Evolutionary conservation across 371 early-diverging fungal species (phyloP), one percentile per base, ranked within the genome.

Genomic region (Haplosporangium sp.): DNA sequence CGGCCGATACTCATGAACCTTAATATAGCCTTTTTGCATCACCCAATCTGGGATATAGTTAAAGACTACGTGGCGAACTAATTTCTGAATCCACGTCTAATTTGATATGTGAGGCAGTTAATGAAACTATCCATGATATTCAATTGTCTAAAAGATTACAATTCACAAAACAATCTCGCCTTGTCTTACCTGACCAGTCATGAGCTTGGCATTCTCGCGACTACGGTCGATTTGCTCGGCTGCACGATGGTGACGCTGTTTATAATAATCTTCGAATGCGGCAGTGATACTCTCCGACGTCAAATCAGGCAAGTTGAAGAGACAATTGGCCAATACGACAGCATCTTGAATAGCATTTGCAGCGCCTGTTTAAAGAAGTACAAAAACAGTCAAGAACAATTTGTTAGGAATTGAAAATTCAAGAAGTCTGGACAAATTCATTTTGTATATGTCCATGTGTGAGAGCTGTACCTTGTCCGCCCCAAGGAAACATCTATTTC

Each of bases 311-410:
- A 70, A 56, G 63, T 75, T 69, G 40, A 63, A 66, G 27, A 75
- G 17, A 20, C 55, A 60, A 34, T 75, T 75, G 63, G 67, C 65
- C 17, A 75, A 45, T 5, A 70, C 27, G 2, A 66, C 67, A 6
- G 76, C 65, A n/a, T 70, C 76, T 42, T 75, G 70, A 47, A 75
- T 61, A 11, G 76, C 76, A 53, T 70, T 75, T 27, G 63, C 39
- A 34, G 70, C 76, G 27, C 76, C 76, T 66, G 63, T 35, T 50
- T 50, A n/a, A n/a, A 6, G n/a, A 50, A 4, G 50, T n/a, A 20
- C 6, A 37, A 9, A 13, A 57, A 34, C 57, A 57, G 35, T 1
- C 10, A 57, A 34, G 13, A 37, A 57, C 15, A 0, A 34, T 3
- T n/a, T 17, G 40, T 44, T 7, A 40, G 39, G 45, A 15, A 45